Conservation (phyloP, 495 filamentous ascomycete species). For the Aspergillus heteromorphus region DNA sequence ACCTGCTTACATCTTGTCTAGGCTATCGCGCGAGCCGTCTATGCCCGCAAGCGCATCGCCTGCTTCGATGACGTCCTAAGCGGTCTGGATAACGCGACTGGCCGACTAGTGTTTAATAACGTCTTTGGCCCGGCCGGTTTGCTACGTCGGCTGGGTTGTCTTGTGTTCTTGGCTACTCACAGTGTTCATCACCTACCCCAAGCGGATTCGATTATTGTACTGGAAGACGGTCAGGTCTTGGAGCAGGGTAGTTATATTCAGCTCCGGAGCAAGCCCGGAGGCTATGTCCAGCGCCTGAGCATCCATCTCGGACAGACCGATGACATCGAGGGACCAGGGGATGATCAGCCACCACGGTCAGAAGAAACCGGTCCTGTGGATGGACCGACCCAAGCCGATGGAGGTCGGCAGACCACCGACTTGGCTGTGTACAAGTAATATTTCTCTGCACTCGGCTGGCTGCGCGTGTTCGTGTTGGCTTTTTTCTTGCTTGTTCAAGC, state of each 20-base stretch:
- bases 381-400: not conserved
- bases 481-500: slow-evolving; percentile 4
- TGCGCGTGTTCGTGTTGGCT: slow-evolving; percentile 5
- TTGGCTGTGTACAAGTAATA: slow-evolving; percentile 16
- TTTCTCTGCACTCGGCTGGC: slow-evolving; percentile 15
- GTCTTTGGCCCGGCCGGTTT: not conserved
- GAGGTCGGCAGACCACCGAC: slow-evolving; percentile 3
- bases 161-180: slow-evolving; percentile 15
- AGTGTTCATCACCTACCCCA: slow-evolving; percentile 9
- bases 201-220: slow-evolving; percentile 13
- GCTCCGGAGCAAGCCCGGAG: not conserved
- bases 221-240: slow-evolving; percentile 9
- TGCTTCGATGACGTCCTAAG: not conserved
- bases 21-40: not conserved
- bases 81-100: not conserved
- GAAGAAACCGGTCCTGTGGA: not conserved
- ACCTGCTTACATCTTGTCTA: no score
- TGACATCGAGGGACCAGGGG: not conserved
- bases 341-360: not conserved
- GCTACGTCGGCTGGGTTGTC: not conserved
- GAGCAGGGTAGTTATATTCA: slow-evolving; percentile 12
- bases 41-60: not conserved
- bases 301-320: not conserved
- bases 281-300: not conserved
- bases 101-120: not conserved